These are phyloP conservation scores for Peltaster fructicola DNA, from an alignment of 2,329 filamentous ascomycete genomes.

Conservation along the genomic window DNA sequence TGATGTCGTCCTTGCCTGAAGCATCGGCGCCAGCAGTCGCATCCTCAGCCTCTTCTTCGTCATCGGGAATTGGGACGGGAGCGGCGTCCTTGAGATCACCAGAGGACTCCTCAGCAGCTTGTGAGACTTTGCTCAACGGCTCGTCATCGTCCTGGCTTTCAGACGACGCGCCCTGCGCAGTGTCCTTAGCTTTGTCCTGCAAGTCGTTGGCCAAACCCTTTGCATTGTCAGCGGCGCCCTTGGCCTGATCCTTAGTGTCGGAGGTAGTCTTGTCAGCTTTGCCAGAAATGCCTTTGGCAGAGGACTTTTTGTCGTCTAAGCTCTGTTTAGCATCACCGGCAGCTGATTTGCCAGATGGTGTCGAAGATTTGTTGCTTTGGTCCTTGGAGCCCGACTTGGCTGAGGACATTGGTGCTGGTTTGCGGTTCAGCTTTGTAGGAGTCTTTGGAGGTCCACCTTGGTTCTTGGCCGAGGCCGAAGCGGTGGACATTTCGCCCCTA, in stretches of 20 bases:
- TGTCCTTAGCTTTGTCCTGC: constrained; percentile 20
- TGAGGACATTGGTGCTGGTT: constrained; percentile 19
- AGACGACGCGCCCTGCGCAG: too few species aligned
- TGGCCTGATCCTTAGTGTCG: constrained; percentile 17
- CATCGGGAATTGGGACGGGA: too few species aligned
- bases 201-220: constrained; percentile 7
- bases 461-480: constrained; percentile 32
- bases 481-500: constrained; percentile 28
- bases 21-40: constrained; percentile 11
- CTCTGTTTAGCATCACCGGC: too few species aligned
- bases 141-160: too few species aligned
- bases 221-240: constrained; percentile 14
- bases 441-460: constrained; percentile 29
- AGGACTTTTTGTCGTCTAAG: too few species aligned
- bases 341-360: too few species aligned
- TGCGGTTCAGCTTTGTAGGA: constrained; percentile 32
- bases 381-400: constrained; percentile 14
- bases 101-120: too few species aligned
- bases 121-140: too few species aligned
- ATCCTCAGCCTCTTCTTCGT: constrained; percentile 26
- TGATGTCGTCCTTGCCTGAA: constrained; percentile 11
- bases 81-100: too few species aligned
- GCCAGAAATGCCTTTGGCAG: too few species aligned
- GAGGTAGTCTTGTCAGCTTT: constrained; percentile 10
- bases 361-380: constrained; percentile 6